These are phyloP conservation scores for Sporodiniella umbellata DNA, from an alignment of 371 early-diverging fungal species.

Conservation along the genomic window DNA sequence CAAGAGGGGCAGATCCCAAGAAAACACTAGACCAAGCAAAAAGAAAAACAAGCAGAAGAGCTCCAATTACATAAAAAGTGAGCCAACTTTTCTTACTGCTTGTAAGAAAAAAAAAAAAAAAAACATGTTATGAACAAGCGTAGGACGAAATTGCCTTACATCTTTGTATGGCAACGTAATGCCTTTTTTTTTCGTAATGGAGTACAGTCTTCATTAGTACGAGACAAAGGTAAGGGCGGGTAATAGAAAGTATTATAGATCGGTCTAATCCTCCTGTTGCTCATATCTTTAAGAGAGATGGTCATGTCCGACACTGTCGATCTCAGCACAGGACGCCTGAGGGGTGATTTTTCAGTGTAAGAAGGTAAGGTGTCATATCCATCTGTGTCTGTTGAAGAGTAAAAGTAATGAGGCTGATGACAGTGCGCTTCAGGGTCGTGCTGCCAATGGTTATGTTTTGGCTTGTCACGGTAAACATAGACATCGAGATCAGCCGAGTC, in stretches of 20 bases:
- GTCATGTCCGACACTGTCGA: constrained; percentile 33
- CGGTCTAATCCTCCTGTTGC: background rate
- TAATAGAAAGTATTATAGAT: background rate
- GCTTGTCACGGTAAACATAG: constrained; percentile 38
- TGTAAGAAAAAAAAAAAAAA: background rate
- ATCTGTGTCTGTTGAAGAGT: constrained; percentile 24
- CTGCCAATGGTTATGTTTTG: constrained; percentile 12
- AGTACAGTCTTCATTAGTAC: background rate
- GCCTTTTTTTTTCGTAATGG: background rate
- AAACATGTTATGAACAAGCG: background rate
- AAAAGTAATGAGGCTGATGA: constrained; percentile 10
- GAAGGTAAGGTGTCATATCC: constrained; percentile 5
- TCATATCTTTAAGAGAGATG: background rate
- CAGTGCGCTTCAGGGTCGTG: background rate
- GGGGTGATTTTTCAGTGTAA: constrained; percentile 6
- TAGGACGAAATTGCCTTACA: background rate
- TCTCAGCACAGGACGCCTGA: constrained; percentile 33
- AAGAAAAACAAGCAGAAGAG: background rate
- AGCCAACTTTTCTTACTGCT: background rate
- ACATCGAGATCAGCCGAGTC: constrained; percentile 41
- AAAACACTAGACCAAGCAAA: constrained; percentile 6
- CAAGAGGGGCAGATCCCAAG: constrained; percentile 19
- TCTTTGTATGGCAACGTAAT: background rate
- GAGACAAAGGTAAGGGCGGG: background rate
- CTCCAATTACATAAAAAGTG: constrained; percentile 4